Percentiles rank a stretch among this genome's conserved stretches.
Conservation (phyloP, 306 rosid genomes). For the Begonia loranthoides region DNA sequence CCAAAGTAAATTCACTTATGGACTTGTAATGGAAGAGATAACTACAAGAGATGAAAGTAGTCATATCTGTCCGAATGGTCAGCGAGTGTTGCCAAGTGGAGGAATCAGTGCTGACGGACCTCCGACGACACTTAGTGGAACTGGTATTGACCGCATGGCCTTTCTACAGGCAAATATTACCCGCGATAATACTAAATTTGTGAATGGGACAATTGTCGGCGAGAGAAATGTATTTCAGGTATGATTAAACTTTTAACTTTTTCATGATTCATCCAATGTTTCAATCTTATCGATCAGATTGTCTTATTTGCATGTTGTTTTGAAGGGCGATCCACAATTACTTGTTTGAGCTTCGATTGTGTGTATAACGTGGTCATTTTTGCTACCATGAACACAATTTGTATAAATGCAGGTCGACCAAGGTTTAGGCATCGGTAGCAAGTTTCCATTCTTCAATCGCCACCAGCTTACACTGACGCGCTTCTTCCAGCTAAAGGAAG, state of each 20-base stretch:
- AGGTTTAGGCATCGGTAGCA: slow-evolving; percentile 89
- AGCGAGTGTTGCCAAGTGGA: slow-evolving; percentile 74
- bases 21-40: slow-evolving; percentile 92
- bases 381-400: too few species aligned
- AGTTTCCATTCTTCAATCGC: slow-evolving; percentile 89
- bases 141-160: slow-evolving; percentile 84
- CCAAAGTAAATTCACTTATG: slow-evolving; percentile 96
- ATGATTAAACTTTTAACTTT: neutral
- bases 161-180: slow-evolving; percentile 91
- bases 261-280: neutral
- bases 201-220: slow-evolving; percentile 83
- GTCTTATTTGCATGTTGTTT: too few species aligned
- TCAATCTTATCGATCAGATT: too few species aligned
- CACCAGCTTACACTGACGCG: slow-evolving; percentile 85
- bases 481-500: slow-evolving; percentile 56
- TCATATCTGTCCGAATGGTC: slow-evolving; percentile 62
- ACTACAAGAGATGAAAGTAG: slow-evolving; percentile 83
- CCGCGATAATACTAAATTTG: slow-evolving; percentile 82
- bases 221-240: slow-evolving; percentile 89
- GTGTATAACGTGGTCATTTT: too few species aligned
- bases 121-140: slow-evolving; percentile 97
- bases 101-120: slow-evolving; percentile 90
- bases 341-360: too few species aligned
- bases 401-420: slow-evolving; percentile 69
- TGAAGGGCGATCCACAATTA: too few species aligned